A percentile compares a stretch with the other conserved stretches of the same genome.
phyloP scores from a whole-genome alignment of 768 basidiomycete species.

The Agaricus blazei region DNA sequence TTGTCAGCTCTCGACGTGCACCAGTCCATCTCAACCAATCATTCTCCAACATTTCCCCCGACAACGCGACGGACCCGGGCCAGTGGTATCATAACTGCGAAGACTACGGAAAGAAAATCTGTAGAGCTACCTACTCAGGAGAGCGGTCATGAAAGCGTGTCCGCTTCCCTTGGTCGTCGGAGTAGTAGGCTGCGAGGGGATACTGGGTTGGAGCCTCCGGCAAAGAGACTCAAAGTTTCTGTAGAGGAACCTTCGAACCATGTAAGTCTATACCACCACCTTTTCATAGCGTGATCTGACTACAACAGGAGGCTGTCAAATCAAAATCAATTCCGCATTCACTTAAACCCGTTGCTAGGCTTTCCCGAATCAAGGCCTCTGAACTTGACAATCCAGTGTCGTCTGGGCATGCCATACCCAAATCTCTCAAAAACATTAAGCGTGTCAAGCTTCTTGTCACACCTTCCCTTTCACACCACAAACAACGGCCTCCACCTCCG shows the following conservation, averaged over 20 bases:
- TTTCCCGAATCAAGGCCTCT: conserved; percentile 6
- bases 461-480: conserved; percentile 57
- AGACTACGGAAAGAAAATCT: not conserved
- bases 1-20: not conserved
- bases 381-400: conserved; percentile 3
- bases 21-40: not conserved
- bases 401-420: not conserved
- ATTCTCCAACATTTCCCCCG: not conserved
- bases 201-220: not conserved
- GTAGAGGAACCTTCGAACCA: not conserved
- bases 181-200: conserved; percentile 1
- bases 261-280: not conserved
- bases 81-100: not conserved
- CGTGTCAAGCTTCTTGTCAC: conserved; percentile 68
- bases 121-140: not conserved
- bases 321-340: not conserved
- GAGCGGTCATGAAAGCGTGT: conserved; percentile 1
- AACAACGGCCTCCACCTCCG: conserved; percentile 55
- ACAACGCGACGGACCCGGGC: not conserved
- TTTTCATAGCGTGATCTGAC: not conserved
- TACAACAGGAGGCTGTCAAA: not conserved
- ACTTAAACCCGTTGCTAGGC: not conserved
- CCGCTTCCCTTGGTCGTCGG: conserved; percentile 5
- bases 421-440: conserved; percentile 39
- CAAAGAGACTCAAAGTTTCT: conserved; percentile 2